phyloP scores from a whole-genome alignment of 108 stramenopile species.

The Fragilariopsis cylindrus region DNA sequence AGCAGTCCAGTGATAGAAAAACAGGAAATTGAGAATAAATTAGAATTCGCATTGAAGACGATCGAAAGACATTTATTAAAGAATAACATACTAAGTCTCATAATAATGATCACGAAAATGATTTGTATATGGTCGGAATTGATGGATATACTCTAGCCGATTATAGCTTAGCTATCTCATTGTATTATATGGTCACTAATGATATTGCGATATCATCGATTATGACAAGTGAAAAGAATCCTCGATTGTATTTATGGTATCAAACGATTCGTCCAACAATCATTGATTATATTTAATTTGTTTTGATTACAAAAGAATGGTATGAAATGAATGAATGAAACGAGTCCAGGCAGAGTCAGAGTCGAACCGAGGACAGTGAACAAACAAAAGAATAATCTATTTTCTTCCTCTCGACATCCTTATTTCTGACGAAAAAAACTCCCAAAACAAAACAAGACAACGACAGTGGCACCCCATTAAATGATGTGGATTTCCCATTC shows the following conservation, averaged over 20 bases:
- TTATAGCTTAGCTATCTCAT: slow-evolving; percentile 22
- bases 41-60: neutral
- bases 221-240: slow-evolving; percentile 1
- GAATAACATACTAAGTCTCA: neutral
- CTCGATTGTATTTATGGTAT: neutral
- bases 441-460: no score
- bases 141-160: slow-evolving; percentile 39
- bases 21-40: neutral
- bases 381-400: no score
- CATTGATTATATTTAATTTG: no score
- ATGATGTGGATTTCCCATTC: no score
- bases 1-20: neutral
- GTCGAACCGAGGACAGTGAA: no score
- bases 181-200: neutral
- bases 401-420: no score
- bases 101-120: neutral
- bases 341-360: no score
- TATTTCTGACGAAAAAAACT: no score
- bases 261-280: neutral
- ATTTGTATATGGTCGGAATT: slow-evolving; percentile 5
- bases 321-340: no score
- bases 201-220: neutral
- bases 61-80: neutral
- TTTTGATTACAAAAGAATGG: no score
- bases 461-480: no score